Conservation (phyloP, 1,284 basidiomycete species). For the Moesziomyces globuligerus region DNA sequence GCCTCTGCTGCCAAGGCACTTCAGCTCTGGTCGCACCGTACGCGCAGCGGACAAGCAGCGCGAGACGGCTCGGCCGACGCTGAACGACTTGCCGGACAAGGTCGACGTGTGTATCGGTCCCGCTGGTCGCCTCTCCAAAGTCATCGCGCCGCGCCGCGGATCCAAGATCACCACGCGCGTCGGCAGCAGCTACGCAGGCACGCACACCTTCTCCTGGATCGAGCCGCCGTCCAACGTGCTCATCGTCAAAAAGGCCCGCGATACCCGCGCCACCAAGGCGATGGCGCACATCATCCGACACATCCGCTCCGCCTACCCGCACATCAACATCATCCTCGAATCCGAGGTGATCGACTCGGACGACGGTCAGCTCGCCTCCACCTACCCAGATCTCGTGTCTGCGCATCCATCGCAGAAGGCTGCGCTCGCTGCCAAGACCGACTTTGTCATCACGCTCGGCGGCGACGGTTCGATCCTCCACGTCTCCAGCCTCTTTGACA, state of each 20-base stretch:
- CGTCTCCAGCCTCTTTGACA: conserved; percentile 88
- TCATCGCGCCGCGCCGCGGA: conserved; percentile 41
- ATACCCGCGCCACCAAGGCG: conserved; percentile 68
- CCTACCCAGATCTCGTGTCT: conserved; percentile 30
- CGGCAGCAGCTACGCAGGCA: conserved; percentile 61
- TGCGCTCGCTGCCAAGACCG: conserved; percentile 66
- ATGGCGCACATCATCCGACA: conserved; percentile 68
- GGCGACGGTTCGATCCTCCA: conserved; percentile 96
- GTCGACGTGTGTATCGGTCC: conserved; percentile 53
- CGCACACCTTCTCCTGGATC: conserved; percentile 65
- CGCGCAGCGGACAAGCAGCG: conserved; percentile 25
- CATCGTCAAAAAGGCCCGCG: conserved; percentile 70
- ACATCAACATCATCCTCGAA: conserved; percentile 81
- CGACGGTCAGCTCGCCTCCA: conserved; percentile 69
- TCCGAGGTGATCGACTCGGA: conserved; percentile 73
- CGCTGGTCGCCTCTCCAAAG: conserved; percentile 55
- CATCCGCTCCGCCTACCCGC: conserved; percentile 72
- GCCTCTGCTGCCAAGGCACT: neutral
- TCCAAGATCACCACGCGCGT: conserved; percentile 58
- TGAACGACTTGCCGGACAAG: conserved; percentile 51
- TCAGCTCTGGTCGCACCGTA: neutral
- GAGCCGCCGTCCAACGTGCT: conserved; percentile 68
- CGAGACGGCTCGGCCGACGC: conserved; percentile 15
- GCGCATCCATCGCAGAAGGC: conserved; percentile 22
- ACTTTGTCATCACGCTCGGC: conserved; percentile 89